Evolutionary conservation across 2,329 filamentous ascomycete species (phyloP).

Genomic region (Ceratocystis cubensis): DNA sequence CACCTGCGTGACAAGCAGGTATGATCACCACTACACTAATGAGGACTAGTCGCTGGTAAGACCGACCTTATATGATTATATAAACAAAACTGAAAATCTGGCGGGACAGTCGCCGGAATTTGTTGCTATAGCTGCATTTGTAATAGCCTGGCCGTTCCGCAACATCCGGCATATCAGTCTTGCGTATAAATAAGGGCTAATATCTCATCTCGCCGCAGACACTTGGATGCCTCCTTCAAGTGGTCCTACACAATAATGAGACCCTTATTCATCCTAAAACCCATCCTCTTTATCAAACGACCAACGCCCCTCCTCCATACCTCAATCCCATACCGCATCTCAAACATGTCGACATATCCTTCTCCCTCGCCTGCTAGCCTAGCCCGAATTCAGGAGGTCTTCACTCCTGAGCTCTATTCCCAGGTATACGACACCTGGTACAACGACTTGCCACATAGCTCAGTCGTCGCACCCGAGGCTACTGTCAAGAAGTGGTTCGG

Average conservation of each 20-base stretch:
- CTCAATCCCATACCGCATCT: background rate
- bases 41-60: background rate
- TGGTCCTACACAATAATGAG: background rate
- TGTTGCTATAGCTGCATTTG: background rate
- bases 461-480: background rate
- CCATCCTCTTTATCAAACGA: background rate
- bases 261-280: background rate
- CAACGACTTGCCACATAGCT: conserved; percentile 13
- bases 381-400: conserved; percentile 11
- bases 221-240: too few relatives aligned
- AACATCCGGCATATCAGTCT: too few relatives aligned
- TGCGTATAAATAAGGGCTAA: too few relatives aligned
- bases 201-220: too few relatives aligned
- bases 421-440: conserved; percentile 18
- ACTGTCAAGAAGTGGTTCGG: conserved; percentile 20
- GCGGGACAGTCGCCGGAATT: too few relatives aligned
- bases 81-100: background rate
- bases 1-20: conserved; percentile 21
- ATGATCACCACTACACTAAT: conserved; percentile 21
- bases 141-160: background rate
- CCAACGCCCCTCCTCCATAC: background rate
- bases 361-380: background rate
- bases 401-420: conserved; percentile 16
- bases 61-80: background rate
- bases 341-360: background rate